phyloP scores from a whole-genome alignment of 306 rosid species.

The Trichosanthes cucumerina region DNA sequence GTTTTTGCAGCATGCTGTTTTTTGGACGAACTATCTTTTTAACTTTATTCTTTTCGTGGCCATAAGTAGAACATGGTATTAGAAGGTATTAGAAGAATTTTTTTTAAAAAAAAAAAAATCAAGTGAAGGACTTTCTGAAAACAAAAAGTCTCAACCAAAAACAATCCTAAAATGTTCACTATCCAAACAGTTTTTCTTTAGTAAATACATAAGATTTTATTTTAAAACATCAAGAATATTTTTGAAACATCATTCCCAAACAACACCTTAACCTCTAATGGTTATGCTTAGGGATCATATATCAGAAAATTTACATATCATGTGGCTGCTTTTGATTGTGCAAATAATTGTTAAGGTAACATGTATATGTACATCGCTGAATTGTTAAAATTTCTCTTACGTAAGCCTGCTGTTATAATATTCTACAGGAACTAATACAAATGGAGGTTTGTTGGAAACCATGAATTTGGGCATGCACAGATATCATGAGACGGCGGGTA shows the following conservation, averaged over 20 bases:
- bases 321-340: background rate
- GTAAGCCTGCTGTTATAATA: background rate
- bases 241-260: background rate
- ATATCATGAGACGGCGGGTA: slow-evolving; percentile 57
- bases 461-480: slow-evolving; percentile 53
- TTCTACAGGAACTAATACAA: slow-evolving; percentile 4
- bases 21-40: background rate
- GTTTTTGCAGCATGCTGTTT: background rate
- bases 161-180: background rate
- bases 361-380: background rate
- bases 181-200: background rate
- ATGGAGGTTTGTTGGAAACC: slow-evolving; percentile 13
- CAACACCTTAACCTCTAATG: background rate
- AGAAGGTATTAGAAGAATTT: background rate
- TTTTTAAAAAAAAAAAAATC: background rate
- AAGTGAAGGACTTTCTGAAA: background rate
- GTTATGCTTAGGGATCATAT: background rate
- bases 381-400: background rate
- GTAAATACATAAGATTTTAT: background rate
- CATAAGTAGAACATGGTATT: background rate
- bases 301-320: background rate
- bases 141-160: background rate
- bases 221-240: background rate
- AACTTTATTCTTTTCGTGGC: background rate
- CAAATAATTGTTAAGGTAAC: background rate